A percentile compares a stretch with the other conserved stretches of the same genome.
Conservation (phyloP, 352 stramenopile genomes). For the Phytophthora syringae region DNA sequence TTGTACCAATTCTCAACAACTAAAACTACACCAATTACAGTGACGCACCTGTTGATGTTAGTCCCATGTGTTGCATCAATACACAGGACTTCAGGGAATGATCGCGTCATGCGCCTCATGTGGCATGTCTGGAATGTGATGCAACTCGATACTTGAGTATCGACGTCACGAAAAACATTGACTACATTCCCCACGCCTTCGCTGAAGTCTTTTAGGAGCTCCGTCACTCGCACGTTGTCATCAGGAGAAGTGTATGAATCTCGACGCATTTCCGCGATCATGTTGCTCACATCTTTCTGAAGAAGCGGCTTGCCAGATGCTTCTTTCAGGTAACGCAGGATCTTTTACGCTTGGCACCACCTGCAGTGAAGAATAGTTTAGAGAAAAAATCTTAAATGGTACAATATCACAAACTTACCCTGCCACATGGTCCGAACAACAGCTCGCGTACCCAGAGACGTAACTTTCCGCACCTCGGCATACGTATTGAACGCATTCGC, state of each 20-base stretch:
- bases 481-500: not conserved
- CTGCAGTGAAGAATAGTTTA: not conserved
- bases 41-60: constrained; percentile 18
- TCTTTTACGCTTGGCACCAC: constrained; percentile 8
- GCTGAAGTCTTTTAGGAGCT: constrained; percentile 10
- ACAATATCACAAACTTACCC: not conserved
- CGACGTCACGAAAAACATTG: constrained; percentile 4
- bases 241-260: constrained; percentile 9
- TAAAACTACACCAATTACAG: not conserved
- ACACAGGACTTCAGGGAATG: constrained; percentile 4
- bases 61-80: constrained; percentile 14
- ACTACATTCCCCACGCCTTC: constrained; percentile 17
- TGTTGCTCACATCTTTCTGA: constrained; percentile 20
- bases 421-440: not conserved
- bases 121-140: constrained; percentile 19
- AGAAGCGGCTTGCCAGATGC: constrained; percentile 13
- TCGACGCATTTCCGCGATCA: constrained; percentile 10
- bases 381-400: not conserved
- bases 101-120: constrained; percentile 12
- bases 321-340: constrained; percentile 12
- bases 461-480: not conserved
- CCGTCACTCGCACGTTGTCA: constrained; percentile 8
- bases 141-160: not conserved
- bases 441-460: not conserved
- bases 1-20: too few relatives aligned